Evolutionary conservation across 257 asterid genomes (phyloP), one percentile per base, ranked within the genome.

Genomic region (Salvia miltiorrhiza): DNA sequence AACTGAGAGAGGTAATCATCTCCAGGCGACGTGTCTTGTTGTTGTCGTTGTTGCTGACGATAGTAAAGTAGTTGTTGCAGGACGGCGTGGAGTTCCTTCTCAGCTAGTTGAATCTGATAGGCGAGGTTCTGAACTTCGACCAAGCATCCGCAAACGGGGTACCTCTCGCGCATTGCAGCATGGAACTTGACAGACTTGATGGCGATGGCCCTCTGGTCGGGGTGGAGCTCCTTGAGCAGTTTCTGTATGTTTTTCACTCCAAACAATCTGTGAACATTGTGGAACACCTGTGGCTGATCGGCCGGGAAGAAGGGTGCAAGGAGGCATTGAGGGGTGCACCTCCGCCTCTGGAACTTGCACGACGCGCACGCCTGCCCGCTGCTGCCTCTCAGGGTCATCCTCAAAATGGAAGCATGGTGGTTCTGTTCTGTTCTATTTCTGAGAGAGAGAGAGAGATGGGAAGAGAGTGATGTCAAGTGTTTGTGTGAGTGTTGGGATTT

Each of bases 341-440:
- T 69, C 45, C 94, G 78, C 66, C 98, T 76, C 43, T 89, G 98
- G 72, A 83, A 92, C 85, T 87, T 92, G 83, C 98, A 92, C 12
- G 95, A 90, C 0, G 96, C 98, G 65, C 95, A 92, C 19, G 98
- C 98, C 67, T 88, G 93, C 79, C 93, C 88, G 67, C 90, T 86
- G 76, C 98, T 94, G 66, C 95, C 91, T 83, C 90, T 87, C 5
- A 89, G 75, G 68, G 94, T 92, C 98, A 92, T 91, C 49, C 30
- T 53, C 69, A 63, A 5, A 63, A 41, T 1, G 54, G 4, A 41
- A 12, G 37, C 40, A 63, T 63, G 53, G 26, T 7, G 3, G 11
- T 37, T 7, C 12, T 30, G 3, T 41, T 2, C n/a, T 41, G 47
- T 41, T 21, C n/a, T n/a, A n/a, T n/a, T n/a, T n/a, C 3, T 8